Evolutionary conservation across 768 basidiomycete genomes (phyloP).

Genomic region (Mycena galopus): DNA sequence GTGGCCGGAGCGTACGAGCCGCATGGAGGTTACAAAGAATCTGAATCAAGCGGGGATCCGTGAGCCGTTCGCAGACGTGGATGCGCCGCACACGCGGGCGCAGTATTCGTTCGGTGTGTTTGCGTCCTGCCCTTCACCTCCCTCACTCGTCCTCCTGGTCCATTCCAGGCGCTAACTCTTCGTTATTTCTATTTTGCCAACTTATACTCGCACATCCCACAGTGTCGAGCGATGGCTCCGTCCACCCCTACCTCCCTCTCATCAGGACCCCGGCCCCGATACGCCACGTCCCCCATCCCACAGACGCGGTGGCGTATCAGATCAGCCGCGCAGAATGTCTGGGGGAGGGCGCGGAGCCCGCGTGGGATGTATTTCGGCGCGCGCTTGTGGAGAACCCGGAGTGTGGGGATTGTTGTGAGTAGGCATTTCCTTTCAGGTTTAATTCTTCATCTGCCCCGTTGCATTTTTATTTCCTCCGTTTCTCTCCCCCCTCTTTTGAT

Average conservation of each 20-base stretch:
- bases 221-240: slow-evolving; percentile 20
- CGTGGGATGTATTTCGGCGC: slow-evolving; percentile 16
- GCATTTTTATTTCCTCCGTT: too few relatives aligned
- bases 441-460: too few relatives aligned
- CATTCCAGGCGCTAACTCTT: too few relatives aligned
- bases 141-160: too few relatives aligned
- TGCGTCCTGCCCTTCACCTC: too few relatives aligned
- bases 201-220: too few relatives aligned
- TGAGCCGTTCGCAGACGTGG: slow-evolving; percentile 9
- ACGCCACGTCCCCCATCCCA: slow-evolving; percentile 1
- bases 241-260: slow-evolving; percentile 10
- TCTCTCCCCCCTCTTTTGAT: too few relatives aligned
- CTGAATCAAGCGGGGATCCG: slow-evolving; percentile 19
- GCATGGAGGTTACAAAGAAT: slow-evolving; percentile 9
- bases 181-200: too few relatives aligned
- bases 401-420: slow-evolving; percentile 25
- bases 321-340: slow-evolving; percentile 13
- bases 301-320: slow-evolving; percentile 4
- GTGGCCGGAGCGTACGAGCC: slow-evolving; percentile 19
- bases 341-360: not conserved
- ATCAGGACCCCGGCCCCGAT: slow-evolving; percentile 11
- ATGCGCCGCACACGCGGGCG: not conserved
- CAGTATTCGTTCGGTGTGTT: slow-evolving; percentile 20
- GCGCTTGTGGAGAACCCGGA: not conserved
- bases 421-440: not conserved